A percentile compares a stretch with the other conserved stretches of the same genome.
Evolutionary conservation across 1,139 yeast genomes (phyloP).

Genomic region (Candida gigantensis): DNA sequence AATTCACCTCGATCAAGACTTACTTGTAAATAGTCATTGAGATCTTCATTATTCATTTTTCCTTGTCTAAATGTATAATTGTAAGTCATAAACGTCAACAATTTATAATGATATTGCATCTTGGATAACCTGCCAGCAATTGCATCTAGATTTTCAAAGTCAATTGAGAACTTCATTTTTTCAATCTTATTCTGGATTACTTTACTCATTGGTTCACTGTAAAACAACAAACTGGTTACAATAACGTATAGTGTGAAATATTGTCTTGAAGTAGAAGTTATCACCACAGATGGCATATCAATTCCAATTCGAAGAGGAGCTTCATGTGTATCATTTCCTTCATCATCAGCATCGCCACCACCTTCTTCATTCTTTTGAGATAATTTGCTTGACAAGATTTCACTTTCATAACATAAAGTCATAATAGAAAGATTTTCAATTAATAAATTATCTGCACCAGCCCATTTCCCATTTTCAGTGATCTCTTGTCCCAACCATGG

Average conservation of each 20-base stretch:
- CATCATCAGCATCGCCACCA: slow-evolving; percentile 10
- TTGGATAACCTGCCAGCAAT: slow-evolving; percentile 28
- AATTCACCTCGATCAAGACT: slow-evolving; percentile 29
- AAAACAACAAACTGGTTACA: slow-evolving; percentile 35
- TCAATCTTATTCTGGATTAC: slow-evolving; percentile 36
- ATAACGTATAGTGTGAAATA: slow-evolving; percentile 43
- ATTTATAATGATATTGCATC: slow-evolving; percentile 29
- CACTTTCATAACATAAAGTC: slow-evolving; percentile 35
- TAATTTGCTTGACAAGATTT: slow-evolving; percentile 26
- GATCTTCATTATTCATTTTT: slow-evolving; percentile 33
- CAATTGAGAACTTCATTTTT: slow-evolving; percentile 43
- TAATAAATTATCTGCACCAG: slow-evolving; percentile 37
- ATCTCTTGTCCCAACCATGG: slow-evolving; percentile 51
- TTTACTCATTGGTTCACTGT: slow-evolving; percentile 46
- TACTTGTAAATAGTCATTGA: slow-evolving; percentile 37
- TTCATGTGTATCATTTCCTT: slow-evolving; percentile 9
- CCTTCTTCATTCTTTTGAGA: slow-evolving; percentile 10
- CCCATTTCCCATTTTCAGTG: slow-evolving; percentile 38
- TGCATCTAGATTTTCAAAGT: slow-evolving; percentile 40
- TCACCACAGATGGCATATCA: slow-evolving; percentile 43
- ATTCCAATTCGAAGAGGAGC: slow-evolving; percentile 28
- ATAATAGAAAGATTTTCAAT: slow-evolving; percentile 41
- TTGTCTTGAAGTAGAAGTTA: slow-evolving; percentile 45
- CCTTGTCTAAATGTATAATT: slow-evolving; percentile 43
- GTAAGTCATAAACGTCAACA: slow-evolving; percentile 25